These are phyloP conservation scores for Paramecium octaurelia DNA, from an alignment of 73 alveolate genomes.

Conservation along the genomic window DNA sequence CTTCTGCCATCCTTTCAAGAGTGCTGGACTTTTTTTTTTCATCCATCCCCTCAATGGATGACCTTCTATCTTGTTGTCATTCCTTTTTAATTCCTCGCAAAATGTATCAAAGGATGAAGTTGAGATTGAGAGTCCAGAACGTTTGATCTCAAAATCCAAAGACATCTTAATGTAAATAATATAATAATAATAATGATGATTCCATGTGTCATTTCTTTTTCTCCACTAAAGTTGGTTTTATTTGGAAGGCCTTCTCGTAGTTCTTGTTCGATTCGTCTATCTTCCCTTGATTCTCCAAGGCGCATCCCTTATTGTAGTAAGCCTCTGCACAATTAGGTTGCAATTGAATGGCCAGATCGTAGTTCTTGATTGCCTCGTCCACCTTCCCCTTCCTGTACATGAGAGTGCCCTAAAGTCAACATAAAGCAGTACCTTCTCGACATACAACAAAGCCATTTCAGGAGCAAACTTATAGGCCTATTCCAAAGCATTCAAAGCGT, in stretches of 20 bases:
- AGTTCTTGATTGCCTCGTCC: constrained; percentile 31
- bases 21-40: constrained; percentile 71
- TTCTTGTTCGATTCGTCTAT: constrained; percentile 3
- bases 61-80: neutral
- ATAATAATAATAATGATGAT: neutral
- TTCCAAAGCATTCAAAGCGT: constrained; percentile 37
- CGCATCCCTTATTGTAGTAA: constrained; percentile 52
- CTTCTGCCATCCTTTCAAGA: constrained; percentile 71
- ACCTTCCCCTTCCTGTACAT: constrained; percentile 48
- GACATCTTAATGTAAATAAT: neutral
- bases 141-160: neutral
- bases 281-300: constrained; percentile 46
- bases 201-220: neutral
- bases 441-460: constrained; percentile 30
- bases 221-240: constrained; percentile 34
- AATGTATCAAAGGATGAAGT: neutral
- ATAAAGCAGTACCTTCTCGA: neutral
- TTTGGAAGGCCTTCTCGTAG: constrained; percentile 36
- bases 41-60: constrained; percentile 33
- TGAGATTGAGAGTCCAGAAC: neutral
- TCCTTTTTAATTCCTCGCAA: neutral
- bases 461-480: constrained; percentile 25
- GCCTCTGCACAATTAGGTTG: constrained; percentile 48
- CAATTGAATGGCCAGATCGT: constrained; percentile 21
- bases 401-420: neutral